A percentile compares a stretch with the other conserved stretches of the same genome.
Conservation (phyloP, 2,329 filamentous ascomycete genomes). For the Tolypocladium album region DNA sequence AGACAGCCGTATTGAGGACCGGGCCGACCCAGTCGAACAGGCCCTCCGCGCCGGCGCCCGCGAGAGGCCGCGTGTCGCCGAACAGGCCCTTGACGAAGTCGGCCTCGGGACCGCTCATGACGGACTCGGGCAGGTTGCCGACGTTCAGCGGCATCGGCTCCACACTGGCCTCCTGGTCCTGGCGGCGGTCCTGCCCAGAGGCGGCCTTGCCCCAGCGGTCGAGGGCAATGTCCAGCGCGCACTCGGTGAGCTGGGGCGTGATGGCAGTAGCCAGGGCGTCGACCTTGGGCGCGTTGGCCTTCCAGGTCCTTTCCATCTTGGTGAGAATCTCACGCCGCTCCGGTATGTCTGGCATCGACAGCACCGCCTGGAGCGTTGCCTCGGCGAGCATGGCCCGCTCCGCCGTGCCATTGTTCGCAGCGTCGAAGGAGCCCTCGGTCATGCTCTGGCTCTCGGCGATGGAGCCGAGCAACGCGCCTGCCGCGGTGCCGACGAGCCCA, state of each 20-base stretch:
- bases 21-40: constrained; percentile 4
- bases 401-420: neutral
- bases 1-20: constrained; percentile 1
- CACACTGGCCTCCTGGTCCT: neutral
- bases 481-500: neutral
- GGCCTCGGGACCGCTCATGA: neutral
- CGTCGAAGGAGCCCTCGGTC: neutral
- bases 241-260: constrained; percentile 2
- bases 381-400: neutral
- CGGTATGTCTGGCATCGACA: neutral
- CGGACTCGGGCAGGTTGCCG: neutral
- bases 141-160: neutral
- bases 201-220: constrained; percentile 3
- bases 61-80: constrained; percentile 4
- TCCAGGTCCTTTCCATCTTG: neutral
- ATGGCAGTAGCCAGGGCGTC: constrained; percentile 3
- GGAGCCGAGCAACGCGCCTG: neutral
- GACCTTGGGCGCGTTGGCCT: neutral
- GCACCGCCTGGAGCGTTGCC: neutral
- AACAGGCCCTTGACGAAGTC: neutral
- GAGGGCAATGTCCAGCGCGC: constrained; percentile 1
- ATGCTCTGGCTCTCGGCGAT: neutral
- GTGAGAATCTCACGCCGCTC: neutral
- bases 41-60: constrained; percentile 5
- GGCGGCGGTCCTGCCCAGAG: neutral